Conservation (phyloP, 345 rosid species). For the Linum lewisii region DNA sequence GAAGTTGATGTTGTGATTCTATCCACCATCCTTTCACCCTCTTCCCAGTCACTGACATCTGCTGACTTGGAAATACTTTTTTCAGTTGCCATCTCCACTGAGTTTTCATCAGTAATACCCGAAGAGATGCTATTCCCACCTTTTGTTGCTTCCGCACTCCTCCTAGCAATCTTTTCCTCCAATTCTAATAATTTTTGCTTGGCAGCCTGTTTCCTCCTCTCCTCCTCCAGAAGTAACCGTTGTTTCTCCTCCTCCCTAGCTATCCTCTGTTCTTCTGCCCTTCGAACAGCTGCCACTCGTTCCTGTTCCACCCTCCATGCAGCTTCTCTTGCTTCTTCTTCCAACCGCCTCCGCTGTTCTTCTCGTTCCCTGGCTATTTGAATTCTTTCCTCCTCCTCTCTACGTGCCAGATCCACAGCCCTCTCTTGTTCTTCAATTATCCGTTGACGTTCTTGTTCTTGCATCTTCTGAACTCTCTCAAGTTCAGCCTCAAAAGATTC, state of each 20-base stretch:
- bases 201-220: constrained; percentile 94
- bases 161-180: constrained; percentile 87
- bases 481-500: constrained; percentile 99
- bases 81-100: constrained; percentile 32
- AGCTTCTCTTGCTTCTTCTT: constrained; percentile 85
- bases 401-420: constrained; percentile 66
- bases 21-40: constrained; percentile 82
- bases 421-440: constrained; percentile 77
- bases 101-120: constrained; percentile 39
- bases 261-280: constrained; percentile 73
- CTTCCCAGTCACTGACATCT: constrained; percentile 81
- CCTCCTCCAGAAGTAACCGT: constrained; percentile 76
- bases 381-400: constrained; percentile 85
- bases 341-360: constrained; percentile 58
- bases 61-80: constrained; percentile 31
- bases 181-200: constrained; percentile 88
- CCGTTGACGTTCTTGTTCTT: constrained; percentile 76
- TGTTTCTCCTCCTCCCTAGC: constrained; percentile 89
- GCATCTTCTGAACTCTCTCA: constrained; percentile 92
- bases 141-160: constrained; percentile 51
- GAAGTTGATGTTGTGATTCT: constrained; percentile 70
- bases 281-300: constrained; percentile 51
- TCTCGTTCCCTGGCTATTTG: constrained; percentile 73
- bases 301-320: constrained; percentile 91
- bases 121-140: constrained; percentile 35